Base-by-base conservation (phyloP, 2,329 filamentous ascomycete genomes). In the Cladorrhinum sp. region DNA sequence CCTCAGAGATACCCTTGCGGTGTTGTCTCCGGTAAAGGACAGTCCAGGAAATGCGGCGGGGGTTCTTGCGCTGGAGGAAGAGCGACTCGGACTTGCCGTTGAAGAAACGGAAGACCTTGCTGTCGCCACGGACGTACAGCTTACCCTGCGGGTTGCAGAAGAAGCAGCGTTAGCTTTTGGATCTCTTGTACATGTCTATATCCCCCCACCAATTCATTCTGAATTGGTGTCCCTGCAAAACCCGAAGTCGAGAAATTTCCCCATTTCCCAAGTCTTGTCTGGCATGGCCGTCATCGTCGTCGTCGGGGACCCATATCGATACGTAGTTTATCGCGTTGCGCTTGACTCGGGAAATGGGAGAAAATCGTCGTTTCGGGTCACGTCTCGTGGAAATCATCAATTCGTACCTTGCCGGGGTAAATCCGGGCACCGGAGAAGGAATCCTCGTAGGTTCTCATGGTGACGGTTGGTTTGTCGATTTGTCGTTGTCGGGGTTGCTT, bases 1-100 rank as follows among this genome's bases (percentile, higher is more conserved):
- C 95, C 93, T 99, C 95, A 86, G 93, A 96, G 84, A 98, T 96
- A 89, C 95, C 95, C 92, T 99, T 99, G 87, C 93, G 95, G 90
- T 97, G 93, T 85, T 96, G 91, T 82, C 93, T 91, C 81, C 95
- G 89, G 91, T 91, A 99, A 69, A 99, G 91, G 75, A 93, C 89
- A 71, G 95, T 99, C 95, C 95, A 99, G 73, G 93, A 89, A 81
- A 99, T 98, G 79, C 93, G 92, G 81, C 95, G 93, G 79, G 95
- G 95, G 89, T 99, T 99, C 92, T 99, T 99, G 87, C 95, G 93
- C 88, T 99, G 95, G 74, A 98, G 91, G 89, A 99, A 99, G 72
- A 99, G 91, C 72, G 92, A 96, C 85, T 99, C 95, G 82, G 92
- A 93, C 86, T 99, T 99, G 85, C 95, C 92, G 84, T 96, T 97